Evolutionary conservation across 176 grass and related monocot species (phyloP).

Genomic region (Oryza glaberrima): DNA sequence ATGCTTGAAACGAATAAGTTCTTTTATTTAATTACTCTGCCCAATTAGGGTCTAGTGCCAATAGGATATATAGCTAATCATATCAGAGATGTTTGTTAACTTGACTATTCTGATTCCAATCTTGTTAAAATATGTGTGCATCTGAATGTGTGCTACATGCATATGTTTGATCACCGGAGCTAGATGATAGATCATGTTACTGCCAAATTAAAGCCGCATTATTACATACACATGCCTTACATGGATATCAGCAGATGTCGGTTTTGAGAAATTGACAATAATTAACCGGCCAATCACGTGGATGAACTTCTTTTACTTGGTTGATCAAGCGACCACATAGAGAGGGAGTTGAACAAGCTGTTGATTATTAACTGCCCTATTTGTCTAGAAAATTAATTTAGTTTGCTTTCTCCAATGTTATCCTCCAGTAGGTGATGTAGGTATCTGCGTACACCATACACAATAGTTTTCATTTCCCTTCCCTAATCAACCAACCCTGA

Average conservation of each 20-base stretch:
- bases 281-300: not conserved
- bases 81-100: not conserved
- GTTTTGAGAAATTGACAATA: not conserved
- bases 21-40: not conserved
- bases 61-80: not conserved
- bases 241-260: not conserved
- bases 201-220: not conserved
- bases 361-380: not conserved
- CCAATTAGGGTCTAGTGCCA: not conserved
- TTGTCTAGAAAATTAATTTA: not conserved
- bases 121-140: not conserved
- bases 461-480: not conserved
- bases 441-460: not conserved
- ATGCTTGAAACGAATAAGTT: not conserved
- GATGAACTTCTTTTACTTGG: not conserved
- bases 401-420: not conserved
- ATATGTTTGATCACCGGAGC: not conserved
- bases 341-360: not conserved
- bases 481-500: not conserved
- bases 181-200: not conserved
- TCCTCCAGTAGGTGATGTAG: not conserved
- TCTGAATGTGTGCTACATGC: not conserved
- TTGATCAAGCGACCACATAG: not conserved
- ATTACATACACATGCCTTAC: not conserved
- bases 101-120: not conserved